A percentile compares a stretch with the other conserved stretches of the same genome.
phyloP scores from a whole-genome alignment of 257 asterid species.

The Agastache rugosa region DNA sequence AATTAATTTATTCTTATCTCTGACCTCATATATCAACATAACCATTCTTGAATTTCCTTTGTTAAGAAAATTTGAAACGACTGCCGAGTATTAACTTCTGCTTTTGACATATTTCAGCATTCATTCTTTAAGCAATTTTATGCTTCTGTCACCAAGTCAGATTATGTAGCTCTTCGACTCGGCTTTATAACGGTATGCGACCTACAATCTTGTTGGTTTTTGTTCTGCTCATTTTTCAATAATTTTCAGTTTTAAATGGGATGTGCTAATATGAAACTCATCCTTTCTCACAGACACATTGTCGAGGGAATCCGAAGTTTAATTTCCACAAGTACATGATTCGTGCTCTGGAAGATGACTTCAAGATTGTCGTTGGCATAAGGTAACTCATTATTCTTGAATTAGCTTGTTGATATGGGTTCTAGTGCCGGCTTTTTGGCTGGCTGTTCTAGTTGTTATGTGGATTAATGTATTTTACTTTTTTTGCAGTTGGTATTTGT shows the following conservation, averaged over 20 bases:
- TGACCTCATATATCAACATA: background rate
- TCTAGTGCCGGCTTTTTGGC: slow-evolving; percentile 10
- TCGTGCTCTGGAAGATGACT: slow-evolving; percentile 97
- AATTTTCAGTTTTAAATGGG: slow-evolving; percentile 3
- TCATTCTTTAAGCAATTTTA: slow-evolving; percentile 87
- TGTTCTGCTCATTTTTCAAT: slow-evolving; percentile 23
- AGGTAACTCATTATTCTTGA: slow-evolving; percentile 58
- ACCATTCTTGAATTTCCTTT: background rate
- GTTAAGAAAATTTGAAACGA: background rate
- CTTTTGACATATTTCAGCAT: slow-evolving; percentile 60
- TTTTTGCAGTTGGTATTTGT: slow-evolving; percentile 92
- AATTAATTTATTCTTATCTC: background rate
- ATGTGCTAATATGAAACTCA: slow-evolving; percentile 30
- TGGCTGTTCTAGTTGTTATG: slow-evolving; percentile 8
- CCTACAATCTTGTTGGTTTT: background rate
- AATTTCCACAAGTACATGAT: slow-evolving; percentile 97
- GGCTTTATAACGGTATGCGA: slow-evolving; percentile 83
- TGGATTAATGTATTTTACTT: slow-evolving; percentile 20
- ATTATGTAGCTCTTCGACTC: slow-evolving; percentile 80
- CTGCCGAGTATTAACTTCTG: slow-evolving; percentile 11
- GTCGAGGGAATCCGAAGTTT: slow-evolving; percentile 86
- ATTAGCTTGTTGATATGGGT: slow-evolving; percentile 11
- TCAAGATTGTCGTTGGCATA: slow-evolving; percentile 91
- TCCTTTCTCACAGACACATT: slow-evolving; percentile 69
- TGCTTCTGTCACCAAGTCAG: slow-evolving; percentile 91